Base-by-base conservation (phyloP, 768 basidiomycete species). In the Macrolepiota dolichaula region DNA sequence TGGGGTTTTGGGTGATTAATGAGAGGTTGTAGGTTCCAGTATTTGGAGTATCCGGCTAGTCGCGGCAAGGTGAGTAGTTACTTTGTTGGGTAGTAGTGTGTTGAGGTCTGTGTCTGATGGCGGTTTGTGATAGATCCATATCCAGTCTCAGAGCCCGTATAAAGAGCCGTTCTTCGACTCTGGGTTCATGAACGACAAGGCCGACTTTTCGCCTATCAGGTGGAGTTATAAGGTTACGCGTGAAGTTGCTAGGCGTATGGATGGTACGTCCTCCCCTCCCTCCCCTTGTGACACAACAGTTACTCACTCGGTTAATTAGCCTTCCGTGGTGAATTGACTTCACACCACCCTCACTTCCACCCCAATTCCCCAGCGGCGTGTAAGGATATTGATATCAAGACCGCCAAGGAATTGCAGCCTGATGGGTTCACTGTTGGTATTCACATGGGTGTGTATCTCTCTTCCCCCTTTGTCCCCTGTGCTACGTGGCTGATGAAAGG, bases 211-310 rank as follows among this genome's bases (percentile, higher is more conserved):
- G 24, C 88, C 88, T 13, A 85, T 88, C 65, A 84, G 86, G 37
- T 89, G 88, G 88, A 85, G 85, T 69, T 89, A 89, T 78, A 89
- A 89, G 83, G 85, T 84, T 78, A 86, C 85, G 15, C 83, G 88
- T 64, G 87, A 89, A 66, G 74, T 89, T 22, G 88, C 87, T 25
- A 79, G 87, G 65, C 76, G 87, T 64, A 89, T 89, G 88, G 87
- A 89, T 62, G 78, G 84, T 85, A 66, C 61, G 76, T 49, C 22
- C n/a, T n/a, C 15, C 40, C 3, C 32, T 2, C 19, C 35, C 15
- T 22, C 38, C 12, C 25, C 55, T 15, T 29, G 37, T 13, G 42
- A 13, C 46, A 22, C 4, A n/a, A 44, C 9, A 47, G 19, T 35
- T n/a, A 36, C 50, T 19, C 51, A n/a, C n/a, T 32, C 3, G 42